These are phyloP conservation scores for Nemania abortiva DNA, from an alignment of 2,329 filamentous ascomycete genomes.

Conservation along the genomic window DNA sequence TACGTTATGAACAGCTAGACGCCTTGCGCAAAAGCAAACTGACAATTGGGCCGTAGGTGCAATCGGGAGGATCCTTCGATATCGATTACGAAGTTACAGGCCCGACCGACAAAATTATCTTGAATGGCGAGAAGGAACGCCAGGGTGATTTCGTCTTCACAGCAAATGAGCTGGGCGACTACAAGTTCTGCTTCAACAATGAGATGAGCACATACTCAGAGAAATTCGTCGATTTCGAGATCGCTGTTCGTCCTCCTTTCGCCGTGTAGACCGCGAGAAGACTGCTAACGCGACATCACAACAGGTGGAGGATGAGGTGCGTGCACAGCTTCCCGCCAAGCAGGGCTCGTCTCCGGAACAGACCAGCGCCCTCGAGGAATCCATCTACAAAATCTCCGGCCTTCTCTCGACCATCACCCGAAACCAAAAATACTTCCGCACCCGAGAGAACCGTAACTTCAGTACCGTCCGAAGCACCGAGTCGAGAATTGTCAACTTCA, in stretches of 20 bases:
- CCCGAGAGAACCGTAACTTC: conserved; percentile 98
- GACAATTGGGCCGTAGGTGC: conserved; percentile 71
- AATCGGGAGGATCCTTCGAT: conserved; percentile 98
- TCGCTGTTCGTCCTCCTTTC: conserved; percentile 74
- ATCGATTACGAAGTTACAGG: conserved; percentile 91
- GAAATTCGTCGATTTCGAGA: conserved; percentile 98
- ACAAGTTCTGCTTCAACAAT: conserved; percentile 98
- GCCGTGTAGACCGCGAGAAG: conserved; percentile 12
- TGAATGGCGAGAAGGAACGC: conserved; percentile 89
- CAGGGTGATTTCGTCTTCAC: conserved; percentile 99
- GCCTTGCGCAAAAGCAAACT: conserved; percentile 27
- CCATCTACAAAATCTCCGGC: conserved; percentile 92
- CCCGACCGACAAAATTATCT: conserved; percentile 81
- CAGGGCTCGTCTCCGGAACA: conserved; percentile 79
- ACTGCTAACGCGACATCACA: conserved; percentile 25
- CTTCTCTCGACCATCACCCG: conserved; percentile 93
- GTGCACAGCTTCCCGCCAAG: conserved; percentile 48
- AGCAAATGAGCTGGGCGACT: conserved; percentile 86
- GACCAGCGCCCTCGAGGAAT: conserved; percentile 89
- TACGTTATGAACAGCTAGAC: conserved; percentile 60
- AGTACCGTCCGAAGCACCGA: conserved; percentile 97
- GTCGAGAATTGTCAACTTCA: conserved; percentile 96
- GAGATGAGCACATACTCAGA: conserved; percentile 98
- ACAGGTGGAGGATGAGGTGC: conserved; percentile 50
- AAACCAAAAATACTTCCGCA: conserved; percentile 99